Base-by-base conservation (phyloP, 1,284 basidiomycete species). In the Violaceomyces palustris region DNA sequence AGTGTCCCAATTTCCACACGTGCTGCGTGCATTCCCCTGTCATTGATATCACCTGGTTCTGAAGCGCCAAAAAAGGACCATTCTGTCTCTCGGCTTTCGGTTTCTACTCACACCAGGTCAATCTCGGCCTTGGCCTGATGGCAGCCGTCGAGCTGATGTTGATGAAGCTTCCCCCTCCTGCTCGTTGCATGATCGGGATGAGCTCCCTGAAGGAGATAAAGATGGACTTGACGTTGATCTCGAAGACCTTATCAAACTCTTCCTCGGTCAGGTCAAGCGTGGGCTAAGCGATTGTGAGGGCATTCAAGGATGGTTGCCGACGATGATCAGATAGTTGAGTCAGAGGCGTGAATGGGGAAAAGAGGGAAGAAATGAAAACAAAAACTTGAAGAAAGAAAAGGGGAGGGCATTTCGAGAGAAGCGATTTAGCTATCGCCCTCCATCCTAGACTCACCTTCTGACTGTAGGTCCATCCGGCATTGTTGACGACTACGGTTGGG, bases 381-480 rank as follows among this genome's bases (percentile, higher is more conserved):
- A n/a, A n/a, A n/a, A n/a, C n/a, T n/a, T n/a, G n/a, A n/a, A n/a
- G n/a, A n/a, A n/a, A n/a, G n/a, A n/a, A n/a, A n/a, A n/a, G n/a
- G n/a, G n/a, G n/a, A n/a, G n/a, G n/a, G n/a, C n/a, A n/a, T n/a
- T n/a, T n/a, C n/a, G n/a, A n/a, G n/a, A n/a, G n/a, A n/a, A n/a
- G n/a, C n/a, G n/a, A n/a, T n/a, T n/a, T n/a, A n/a, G n/a, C n/a
- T n/a, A n/a, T n/a, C n/a, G n/a, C n/a, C n/a, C n/a, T n/a, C n/a
- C n/a, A n/a, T n/a, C n/a, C n/a, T n/a, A n/a, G n/a, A n/a, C n/a
- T 35, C 24, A 34, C 14, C 35, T 61, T 59, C 33, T 61, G 53
- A 4, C 28, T 32, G 18, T 61, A 61, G 14, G 59, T 61, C 59
- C 59, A 61, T 4, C 59, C 59, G 0, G 59, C 59, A 28, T 61